Percentiles rank a stretch among this genome's conserved stretches.
phyloP scores from a whole-genome alignment of 768 basidiomycete genomes.

The Pulveroboletus sp. region DNA sequence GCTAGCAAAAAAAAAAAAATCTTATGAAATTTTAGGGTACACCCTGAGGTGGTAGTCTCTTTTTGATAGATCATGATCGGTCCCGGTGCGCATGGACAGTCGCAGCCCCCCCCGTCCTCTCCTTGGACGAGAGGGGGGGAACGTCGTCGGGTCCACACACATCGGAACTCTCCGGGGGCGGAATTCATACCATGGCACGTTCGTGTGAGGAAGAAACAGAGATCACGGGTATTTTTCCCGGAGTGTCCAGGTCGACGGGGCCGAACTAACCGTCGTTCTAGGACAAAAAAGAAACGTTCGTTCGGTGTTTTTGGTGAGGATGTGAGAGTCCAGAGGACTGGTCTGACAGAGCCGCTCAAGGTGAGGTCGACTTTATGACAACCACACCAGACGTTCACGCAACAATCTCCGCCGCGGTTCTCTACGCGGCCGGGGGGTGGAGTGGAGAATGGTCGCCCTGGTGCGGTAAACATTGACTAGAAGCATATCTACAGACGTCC shows the following conservation, averaged over 20 bases:
- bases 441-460: conserved; percentile 3
- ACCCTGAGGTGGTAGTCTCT: conserved; percentile 23
- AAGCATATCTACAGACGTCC: conserved; percentile 11
- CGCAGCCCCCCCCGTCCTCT: neutral
- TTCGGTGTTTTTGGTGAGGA: too few relatives aligned
- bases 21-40: conserved; percentile 27
- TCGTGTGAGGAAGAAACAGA: neutral
- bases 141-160: neutral
- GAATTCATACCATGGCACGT: conserved; percentile 10
- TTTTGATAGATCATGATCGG: conserved; percentile 14
- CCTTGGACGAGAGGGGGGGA: conserved; percentile 10
- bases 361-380: conserved; percentile 6
- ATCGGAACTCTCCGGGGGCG: conserved; percentile 23
- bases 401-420: conserved; percentile 29
- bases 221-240: too few relatives aligned
- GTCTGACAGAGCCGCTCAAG: neutral
- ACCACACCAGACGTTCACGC: conserved; percentile 8
- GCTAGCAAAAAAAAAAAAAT: conserved; percentile 19
- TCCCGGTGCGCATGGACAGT: conserved; percentile 6
- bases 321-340: neutral
- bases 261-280: conserved; percentile 14
- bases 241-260: conserved; percentile 8
- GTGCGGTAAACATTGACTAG: conserved; percentile 7
- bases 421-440: conserved; percentile 15
- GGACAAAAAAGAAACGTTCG: too few relatives aligned